Conservation (phyloP, 345 rosid species). For the Camelina hispida region DNA sequence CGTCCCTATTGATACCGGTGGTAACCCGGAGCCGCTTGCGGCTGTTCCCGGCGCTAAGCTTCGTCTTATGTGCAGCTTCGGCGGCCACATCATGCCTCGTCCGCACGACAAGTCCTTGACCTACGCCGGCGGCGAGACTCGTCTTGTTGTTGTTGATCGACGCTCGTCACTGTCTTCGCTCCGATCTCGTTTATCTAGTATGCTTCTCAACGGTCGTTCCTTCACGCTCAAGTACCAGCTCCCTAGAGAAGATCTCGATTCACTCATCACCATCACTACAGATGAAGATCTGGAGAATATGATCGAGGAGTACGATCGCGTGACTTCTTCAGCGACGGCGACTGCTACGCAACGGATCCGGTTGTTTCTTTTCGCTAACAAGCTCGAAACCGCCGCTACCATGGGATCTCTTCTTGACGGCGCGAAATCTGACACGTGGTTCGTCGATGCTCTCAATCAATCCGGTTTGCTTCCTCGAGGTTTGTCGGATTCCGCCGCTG, state of each 20-base stretch:
- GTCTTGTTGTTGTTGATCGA: conserved; percentile 68
- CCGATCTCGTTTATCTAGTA: conserved; percentile 62
- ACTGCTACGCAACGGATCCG: conserved; percentile 57
- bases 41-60: conserved; percentile 67
- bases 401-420: conserved; percentile 73
- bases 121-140: conserved; percentile 79
- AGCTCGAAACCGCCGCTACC: conserved; percentile 72
- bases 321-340: conserved; percentile 47
- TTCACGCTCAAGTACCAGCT: conserved; percentile 87
- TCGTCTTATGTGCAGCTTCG: conserved; percentile 88
- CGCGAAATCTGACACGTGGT: conserved; percentile 82
- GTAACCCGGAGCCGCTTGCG: conserved; percentile 52
- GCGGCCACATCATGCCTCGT: conserved; percentile 91
- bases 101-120: conserved; percentile 82
- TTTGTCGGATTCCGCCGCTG: conserved; percentile 65
- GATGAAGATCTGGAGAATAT: conserved; percentile 88
- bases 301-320: conserved; percentile 80
- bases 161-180: conserved; percentile 59
- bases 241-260: conserved; percentile 85
- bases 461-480: conserved; percentile 68
- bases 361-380: conserved; percentile 67
- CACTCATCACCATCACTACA: conserved; percentile 72
- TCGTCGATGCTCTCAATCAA: conserved; percentile 80
- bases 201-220: conserved; percentile 66
- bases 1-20: conserved; percentile 39